Evolutionary conservation across 106 monocot species (phyloP).

Genomic region (Dendrobium nobile): DNA sequence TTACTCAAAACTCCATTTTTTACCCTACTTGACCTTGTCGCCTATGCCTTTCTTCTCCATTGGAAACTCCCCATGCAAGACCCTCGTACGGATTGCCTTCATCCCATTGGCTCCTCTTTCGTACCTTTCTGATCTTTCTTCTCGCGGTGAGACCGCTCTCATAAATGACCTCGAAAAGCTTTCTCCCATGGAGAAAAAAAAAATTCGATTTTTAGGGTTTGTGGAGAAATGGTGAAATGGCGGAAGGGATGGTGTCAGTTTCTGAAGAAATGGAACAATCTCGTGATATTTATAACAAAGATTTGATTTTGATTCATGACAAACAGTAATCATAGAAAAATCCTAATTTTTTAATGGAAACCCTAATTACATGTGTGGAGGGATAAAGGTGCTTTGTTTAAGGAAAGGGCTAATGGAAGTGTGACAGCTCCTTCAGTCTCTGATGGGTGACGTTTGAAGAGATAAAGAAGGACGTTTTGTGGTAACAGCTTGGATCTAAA

Average conservation of each 20-base stretch:
- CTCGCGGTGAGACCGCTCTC: constrained; percentile 10
- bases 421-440: constrained; percentile 8
- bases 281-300: constrained; percentile 27
- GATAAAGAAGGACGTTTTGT: constrained; percentile 8
- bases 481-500: background rate
- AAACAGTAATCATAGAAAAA: constrained; percentile 10
- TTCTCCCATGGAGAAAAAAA: constrained; percentile 5
- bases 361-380: background rate
- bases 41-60: background rate
- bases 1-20: background rate
- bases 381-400: background rate
- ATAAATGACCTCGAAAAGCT: background rate
- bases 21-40: background rate
- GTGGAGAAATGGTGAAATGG: constrained; percentile 5
- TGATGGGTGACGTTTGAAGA: background rate
- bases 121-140: constrained; percentile 10
- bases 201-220: constrained; percentile 6
- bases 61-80: constrained; percentile 23
- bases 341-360: constrained; percentile 4
- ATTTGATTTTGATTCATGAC: constrained; percentile 14
- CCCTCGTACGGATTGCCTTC: constrained; percentile 14
- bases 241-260: constrained; percentile 18
- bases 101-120: constrained; percentile 33
- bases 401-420: constrained; percentile 10
- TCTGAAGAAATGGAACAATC: constrained; percentile 18